phyloP scores from a whole-genome alignment of 768 basidiomycete genomes.

The Boletus patriciae region DNA sequence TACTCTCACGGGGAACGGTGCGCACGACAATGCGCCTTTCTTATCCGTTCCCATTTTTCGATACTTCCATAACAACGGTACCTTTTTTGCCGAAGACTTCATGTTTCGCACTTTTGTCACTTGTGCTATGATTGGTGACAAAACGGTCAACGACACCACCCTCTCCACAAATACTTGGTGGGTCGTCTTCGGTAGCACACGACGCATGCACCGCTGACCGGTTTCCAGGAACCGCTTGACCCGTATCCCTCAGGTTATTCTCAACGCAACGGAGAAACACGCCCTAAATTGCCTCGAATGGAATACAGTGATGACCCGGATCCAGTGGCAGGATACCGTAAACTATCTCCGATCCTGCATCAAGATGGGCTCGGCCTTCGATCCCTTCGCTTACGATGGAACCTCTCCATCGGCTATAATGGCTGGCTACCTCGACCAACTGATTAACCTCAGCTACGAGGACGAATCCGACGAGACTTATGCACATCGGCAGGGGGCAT shows the following conservation, averaged over 20 bases:
- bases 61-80: conserved; percentile 31
- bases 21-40: conserved; percentile 23
- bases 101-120: conserved; percentile 36
- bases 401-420: conserved; percentile 15
- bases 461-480: background rate
- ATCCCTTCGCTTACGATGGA: conserved; percentile 24
- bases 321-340: conserved; percentile 26
- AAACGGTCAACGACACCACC: conserved; percentile 33
- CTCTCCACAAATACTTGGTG: conserved; percentile 35
- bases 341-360: conserved; percentile 24
- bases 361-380: conserved; percentile 25
- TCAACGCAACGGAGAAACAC: conserved; percentile 27
- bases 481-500: background rate
- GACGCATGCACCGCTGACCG: conserved; percentile 4
- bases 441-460: conserved; percentile 14
- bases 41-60: conserved; percentile 31
- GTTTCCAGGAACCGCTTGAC: conserved; percentile 23
- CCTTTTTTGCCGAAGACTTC: conserved; percentile 32
- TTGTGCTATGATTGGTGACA: conserved; percentile 39
- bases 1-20: conserved; percentile 21
- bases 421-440: conserved; percentile 21
- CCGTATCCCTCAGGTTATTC: conserved; percentile 20
- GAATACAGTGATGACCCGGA: conserved; percentile 21
- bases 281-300: conserved; percentile 21
- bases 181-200: background rate